Percentiles rank a stretch among this genome's conserved stretches.
Conservation (phyloP, 495 filamentous ascomycete genomes). For the Schizothecium vesticola region DNA sequence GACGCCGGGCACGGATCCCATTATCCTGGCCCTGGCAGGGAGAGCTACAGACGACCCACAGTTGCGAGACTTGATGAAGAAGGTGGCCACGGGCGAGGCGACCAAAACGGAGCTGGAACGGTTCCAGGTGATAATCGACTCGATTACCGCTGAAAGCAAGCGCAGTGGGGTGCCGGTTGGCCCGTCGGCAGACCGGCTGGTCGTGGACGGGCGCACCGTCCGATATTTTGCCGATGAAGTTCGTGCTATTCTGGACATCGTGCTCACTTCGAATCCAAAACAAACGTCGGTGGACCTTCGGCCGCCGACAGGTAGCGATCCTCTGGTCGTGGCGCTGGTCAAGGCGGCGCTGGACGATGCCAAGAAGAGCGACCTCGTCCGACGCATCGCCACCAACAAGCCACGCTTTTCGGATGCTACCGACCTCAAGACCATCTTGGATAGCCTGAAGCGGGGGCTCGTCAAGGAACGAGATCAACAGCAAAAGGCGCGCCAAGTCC, state of each 20-base stretch:
- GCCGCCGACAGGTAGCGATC: slow-evolving; percentile 38
- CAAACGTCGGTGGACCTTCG: slow-evolving; percentile 38
- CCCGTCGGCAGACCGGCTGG: slow-evolving; percentile 39
- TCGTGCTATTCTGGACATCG: slow-evolving; percentile 41
- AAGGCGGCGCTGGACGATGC: slow-evolving; percentile 39
- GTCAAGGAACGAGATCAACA: slow-evolving; percentile 26
- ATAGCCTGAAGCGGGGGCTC: slow-evolving; percentile 27
- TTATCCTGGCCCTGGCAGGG: slow-evolving; percentile 89
- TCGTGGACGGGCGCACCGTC: slow-evolving; percentile 41
- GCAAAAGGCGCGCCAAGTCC: slow-evolving; percentile 11
- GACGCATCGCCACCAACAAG: slow-evolving; percentile 37
- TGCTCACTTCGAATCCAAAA: slow-evolving; percentile 40
- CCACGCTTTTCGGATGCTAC: slow-evolving; percentile 39
- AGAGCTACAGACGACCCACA: slow-evolving; percentile 78
- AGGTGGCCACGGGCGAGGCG: slow-evolving; percentile 85
- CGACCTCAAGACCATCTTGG: slow-evolving; percentile 39
- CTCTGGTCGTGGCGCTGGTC: slow-evolving; percentile 39
- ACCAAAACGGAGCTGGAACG: slow-evolving; percentile 70
- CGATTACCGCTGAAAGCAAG: slow-evolving; percentile 60
- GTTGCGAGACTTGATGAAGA: slow-evolving; percentile 92
- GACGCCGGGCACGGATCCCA: slow-evolving; percentile 67
- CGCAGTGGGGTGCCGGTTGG: slow-evolving; percentile 36
- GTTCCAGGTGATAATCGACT: slow-evolving; percentile 91
- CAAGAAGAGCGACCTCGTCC: slow-evolving; percentile 33
- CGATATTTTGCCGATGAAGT: slow-evolving; percentile 48